Percentiles rank a stretch among this genome's conserved stretches.
Evolutionary conservation across 2,329 filamentous ascomycete genomes (phyloP).

Genomic region (Cyanodermella asteris): DNA sequence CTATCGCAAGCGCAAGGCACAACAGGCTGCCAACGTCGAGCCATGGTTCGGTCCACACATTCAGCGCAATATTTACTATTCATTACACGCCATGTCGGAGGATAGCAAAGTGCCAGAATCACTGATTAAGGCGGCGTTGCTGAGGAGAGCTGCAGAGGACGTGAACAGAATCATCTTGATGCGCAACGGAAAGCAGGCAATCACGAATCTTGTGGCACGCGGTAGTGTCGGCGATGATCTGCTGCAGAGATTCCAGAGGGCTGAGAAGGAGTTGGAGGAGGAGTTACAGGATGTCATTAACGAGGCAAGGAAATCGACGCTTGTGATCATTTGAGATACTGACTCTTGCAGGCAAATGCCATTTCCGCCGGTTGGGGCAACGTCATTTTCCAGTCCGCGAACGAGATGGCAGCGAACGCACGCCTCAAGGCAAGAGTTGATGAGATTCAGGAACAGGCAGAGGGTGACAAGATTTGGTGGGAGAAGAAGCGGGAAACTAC

Average conservation of each 20-base stretch:
- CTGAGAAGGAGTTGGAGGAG: constrained; percentile 94
- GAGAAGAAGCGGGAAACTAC: constrained; percentile 58
- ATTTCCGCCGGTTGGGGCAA: constrained; percentile 78
- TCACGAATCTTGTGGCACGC: constrained; percentile 61
- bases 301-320: constrained; percentile 39
- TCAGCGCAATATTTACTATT: constrained; percentile 85
- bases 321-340: constrained; percentile 4
- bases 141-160: constrained; percentile 78
- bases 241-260: constrained; percentile 76
- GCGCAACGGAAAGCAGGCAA: constrained; percentile 68
- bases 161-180: constrained; percentile 81
- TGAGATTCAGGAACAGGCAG: constrained; percentile 49
- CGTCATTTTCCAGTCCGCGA: constrained; percentile 88
- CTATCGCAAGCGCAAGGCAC: constrained; percentile 78
- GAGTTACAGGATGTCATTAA: constrained; percentile 84
- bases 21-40: constrained; percentile 62
- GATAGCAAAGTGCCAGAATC: constrained; percentile 54
- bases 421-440: constrained; percentile 52
- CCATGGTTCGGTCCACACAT: constrained; percentile 88
- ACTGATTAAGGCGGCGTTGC: constrained; percentile 66
- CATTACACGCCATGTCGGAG: constrained; percentile 55
- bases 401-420: constrained; percentile 79
- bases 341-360: constrained; percentile 94
- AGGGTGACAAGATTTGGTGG: constrained; percentile 78
- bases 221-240: constrained; percentile 91